Conservation (phyloP, 2,329 filamentous ascomycete species). For the Aureobasidium sp. region DNA sequence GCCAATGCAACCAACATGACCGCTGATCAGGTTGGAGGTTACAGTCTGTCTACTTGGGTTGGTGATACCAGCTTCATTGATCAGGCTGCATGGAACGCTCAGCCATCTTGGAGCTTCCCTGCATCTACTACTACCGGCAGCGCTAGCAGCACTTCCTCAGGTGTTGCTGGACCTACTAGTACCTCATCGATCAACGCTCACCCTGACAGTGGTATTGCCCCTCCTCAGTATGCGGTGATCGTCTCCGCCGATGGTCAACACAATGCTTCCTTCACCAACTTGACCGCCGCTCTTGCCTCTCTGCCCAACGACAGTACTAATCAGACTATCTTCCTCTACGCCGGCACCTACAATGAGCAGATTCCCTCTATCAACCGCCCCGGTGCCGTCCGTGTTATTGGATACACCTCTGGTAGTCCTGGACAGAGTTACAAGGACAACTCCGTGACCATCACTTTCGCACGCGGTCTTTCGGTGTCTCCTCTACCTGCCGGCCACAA, state of each 20-base stretch:
- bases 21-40: slow-evolving; percentile 26
- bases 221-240: slow-evolving; percentile 34
- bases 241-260: slow-evolving; percentile 30
- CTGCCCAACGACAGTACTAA: slow-evolving; percentile 25
- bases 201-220: slow-evolving; percentile 34
- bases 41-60: slow-evolving; percentile 30
- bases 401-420: slow-evolving; percentile 27
- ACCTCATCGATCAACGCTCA: slow-evolving; percentile 27
- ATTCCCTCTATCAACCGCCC: slow-evolving; percentile 32
- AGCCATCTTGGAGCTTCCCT: slow-evolving; percentile 27
- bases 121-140: slow-evolving; percentile 13
- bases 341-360: slow-evolving; percentile 36
- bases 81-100: slow-evolving; percentile 30
- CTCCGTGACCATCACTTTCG: slow-evolving; percentile 27
- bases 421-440: slow-evolving; percentile 29
- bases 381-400: slow-evolving; percentile 31
- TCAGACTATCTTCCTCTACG: slow-evolving; percentile 34
- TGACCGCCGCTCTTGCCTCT: slow-evolving; percentile 30
- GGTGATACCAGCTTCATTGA: slow-evolving; percentile 36
- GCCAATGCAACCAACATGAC: slow-evolving; percentile 36
- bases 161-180: slow-evolving; percentile 12
- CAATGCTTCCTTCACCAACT: slow-evolving; percentile 25
- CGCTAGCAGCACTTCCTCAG: neutral
- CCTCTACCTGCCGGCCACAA: slow-evolving; percentile 33
- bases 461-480: slow-evolving; percentile 25